Conservation (phyloP, 1,139 yeast genomes). For the Yamadazyma atlantica region DNA sequence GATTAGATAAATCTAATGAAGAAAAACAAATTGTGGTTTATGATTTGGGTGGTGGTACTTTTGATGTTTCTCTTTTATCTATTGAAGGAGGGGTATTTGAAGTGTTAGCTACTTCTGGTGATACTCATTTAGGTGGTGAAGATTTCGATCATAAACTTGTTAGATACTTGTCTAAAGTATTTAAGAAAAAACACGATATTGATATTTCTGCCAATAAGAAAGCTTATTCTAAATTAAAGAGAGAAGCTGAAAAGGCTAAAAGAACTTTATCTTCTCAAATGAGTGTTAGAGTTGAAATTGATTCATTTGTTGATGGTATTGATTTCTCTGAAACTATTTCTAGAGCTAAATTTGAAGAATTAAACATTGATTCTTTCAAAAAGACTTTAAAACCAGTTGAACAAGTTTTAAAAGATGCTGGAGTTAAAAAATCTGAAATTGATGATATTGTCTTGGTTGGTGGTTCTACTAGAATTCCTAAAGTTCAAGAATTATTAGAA, state of each 20-base stretch:
- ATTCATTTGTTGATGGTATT: conserved; percentile 92
- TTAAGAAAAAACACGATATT: conserved; percentile 84
- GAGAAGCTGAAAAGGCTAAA: conserved; percentile 97
- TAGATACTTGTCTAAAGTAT: conserved; percentile 78
- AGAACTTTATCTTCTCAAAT: conserved; percentile 90
- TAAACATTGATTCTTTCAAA: conserved; percentile 82
- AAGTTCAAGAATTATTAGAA: conserved; percentile 89
- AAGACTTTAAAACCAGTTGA: conserved; percentile 92
- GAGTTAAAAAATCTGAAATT: conserved; percentile 75
- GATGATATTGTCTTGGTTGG: conserved; percentile 95
- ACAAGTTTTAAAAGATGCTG: conserved; percentile 87
- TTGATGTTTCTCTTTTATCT: conserved; percentile 51
- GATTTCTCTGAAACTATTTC: conserved; percentile 92
- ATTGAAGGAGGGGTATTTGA: conserved; percentile 55
- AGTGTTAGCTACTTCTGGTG: conserved; percentile 55
- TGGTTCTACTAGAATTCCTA: conserved; percentile 98
- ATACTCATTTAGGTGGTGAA: conserved; percentile 74
- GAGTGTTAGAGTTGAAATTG: conserved; percentile 89
- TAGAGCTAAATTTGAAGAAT: conserved; percentile 94
- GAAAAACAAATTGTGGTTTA: conserved; percentile 52
- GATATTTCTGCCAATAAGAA: conserved; percentile 74
- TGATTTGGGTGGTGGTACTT: conserved; percentile 58
- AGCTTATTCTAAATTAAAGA: conserved; percentile 86
- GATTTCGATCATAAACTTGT: conserved; percentile 91
- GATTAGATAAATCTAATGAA: conserved; percentile 73